Conservation (phyloP, 106 monocot species). For the Dendrobium chrysotoxum region DNA sequence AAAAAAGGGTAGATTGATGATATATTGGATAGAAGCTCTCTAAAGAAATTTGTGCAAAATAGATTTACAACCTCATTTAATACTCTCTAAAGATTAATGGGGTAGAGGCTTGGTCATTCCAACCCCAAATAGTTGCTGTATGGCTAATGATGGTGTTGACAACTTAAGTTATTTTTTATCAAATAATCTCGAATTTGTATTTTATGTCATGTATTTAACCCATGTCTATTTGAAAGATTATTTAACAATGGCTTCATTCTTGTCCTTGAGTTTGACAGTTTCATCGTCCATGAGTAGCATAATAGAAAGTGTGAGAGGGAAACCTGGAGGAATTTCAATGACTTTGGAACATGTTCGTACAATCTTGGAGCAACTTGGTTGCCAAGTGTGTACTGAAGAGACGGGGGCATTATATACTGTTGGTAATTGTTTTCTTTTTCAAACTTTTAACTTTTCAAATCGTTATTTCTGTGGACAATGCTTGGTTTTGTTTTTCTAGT, state of each 20-base stretch:
- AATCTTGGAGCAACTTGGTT: conserved; percentile 60
- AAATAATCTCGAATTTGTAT: neutral
- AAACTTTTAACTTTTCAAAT: neutral
- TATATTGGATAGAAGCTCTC: neutral
- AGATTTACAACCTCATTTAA: neutral
- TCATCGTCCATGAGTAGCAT: conserved; percentile 56
- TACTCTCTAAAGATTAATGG: neutral
- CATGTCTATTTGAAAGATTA: neutral
- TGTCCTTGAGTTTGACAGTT: conserved; percentile 28
- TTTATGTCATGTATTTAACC: neutral
- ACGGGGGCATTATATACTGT: conserved; percentile 27
- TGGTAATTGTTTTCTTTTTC: conserved; percentile 27
- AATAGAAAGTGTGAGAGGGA: conserved; percentile 52
- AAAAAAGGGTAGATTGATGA: neutral
- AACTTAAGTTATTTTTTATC: neutral
- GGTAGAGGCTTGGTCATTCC: neutral
- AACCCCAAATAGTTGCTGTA: neutral
- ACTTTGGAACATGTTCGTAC: conserved; percentile 50
- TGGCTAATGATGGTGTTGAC: neutral
- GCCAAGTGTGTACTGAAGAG: conserved; percentile 33
- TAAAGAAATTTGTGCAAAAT: neutral
- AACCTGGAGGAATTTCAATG: conserved; percentile 48
- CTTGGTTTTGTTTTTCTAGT: neutral
- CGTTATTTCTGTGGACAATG: neutral
- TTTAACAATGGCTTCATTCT: neutral